Conservation (phyloP, 345 rosid species). For the Carallia pectinifolia region DNA sequence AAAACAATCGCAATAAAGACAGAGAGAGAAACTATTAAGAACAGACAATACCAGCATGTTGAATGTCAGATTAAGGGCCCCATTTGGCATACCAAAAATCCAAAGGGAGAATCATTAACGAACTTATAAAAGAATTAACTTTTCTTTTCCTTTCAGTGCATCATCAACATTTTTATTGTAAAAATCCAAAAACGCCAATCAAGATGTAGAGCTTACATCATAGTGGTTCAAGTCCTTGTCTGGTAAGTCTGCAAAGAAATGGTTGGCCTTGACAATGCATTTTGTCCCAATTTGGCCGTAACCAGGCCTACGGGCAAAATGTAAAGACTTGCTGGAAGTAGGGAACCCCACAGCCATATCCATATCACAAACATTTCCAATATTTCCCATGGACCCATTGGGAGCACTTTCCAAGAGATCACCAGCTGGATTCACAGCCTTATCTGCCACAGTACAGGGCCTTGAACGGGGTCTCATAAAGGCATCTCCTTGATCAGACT, state of each 20-base stretch:
- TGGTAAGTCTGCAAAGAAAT: constrained; percentile 88
- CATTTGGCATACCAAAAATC: neutral
- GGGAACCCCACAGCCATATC: constrained; percentile 52
- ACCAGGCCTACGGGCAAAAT: constrained; percentile 83
- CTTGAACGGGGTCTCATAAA: constrained; percentile 91
- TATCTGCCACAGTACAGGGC: constrained; percentile 67
- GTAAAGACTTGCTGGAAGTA: constrained; percentile 64
- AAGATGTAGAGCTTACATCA: constrained; percentile 60
- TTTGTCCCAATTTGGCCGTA: constrained; percentile 81
- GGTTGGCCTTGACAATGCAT: constrained; percentile 98
- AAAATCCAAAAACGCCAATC: constrained; percentile 4
- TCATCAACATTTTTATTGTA: constrained; percentile 2
- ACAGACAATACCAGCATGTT: neutral
- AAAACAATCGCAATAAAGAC: neutral
- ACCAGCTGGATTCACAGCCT: constrained; percentile 44
- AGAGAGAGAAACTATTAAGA: no score
- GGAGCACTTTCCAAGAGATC: constrained; percentile 29
- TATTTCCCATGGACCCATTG: constrained; percentile 32
- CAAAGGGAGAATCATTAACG: neutral
- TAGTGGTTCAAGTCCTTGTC: constrained; percentile 92
- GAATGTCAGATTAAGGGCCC: constrained; percentile 23
- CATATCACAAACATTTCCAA: constrained; percentile 27
- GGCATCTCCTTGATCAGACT: constrained; percentile 86
- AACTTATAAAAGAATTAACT: neutral
- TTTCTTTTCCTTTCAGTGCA: constrained; percentile 12